These are phyloP conservation scores for Solanum chiquidenum DNA, from an alignment of 257 asterid genomes.

Conservation along the genomic window DNA sequence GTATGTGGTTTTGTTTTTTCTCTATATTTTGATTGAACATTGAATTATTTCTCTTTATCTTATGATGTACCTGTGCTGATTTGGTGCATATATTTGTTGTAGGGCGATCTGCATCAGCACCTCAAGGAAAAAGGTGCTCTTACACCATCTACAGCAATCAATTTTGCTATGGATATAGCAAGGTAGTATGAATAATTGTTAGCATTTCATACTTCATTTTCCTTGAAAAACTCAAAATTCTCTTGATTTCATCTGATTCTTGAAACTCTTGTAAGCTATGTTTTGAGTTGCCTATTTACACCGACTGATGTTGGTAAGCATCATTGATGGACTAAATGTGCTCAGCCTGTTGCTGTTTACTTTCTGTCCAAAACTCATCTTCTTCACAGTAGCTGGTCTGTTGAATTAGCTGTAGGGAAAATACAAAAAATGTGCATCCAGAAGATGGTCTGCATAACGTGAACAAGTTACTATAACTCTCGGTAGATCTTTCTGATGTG, in stretches of 20 bases:
- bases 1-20: conserved; percentile 32
- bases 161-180: conserved; percentile 91
- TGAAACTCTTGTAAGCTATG: not conserved
- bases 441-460: not conserved
- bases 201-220: not conserved
- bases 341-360: not conserved
- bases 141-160: conserved; percentile 61
- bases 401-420: not conserved
- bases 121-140: conserved; percentile 91
- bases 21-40: not conserved
- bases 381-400: not conserved
- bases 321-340: not conserved
- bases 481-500: not conserved
- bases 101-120: conserved; percentile 98
- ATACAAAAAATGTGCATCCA: not conserved
- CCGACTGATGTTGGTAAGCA: not conserved
- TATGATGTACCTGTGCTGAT: not conserved
- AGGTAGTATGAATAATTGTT: conserved; percentile 30
- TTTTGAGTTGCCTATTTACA: not conserved
- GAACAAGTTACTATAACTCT: not conserved
- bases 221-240: not conserved
- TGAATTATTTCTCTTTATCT: not conserved
- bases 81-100: not conserved
- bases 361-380: not conserved
- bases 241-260: not conserved